Evolutionary conservation across 2,329 filamentous ascomycete species (phyloP), one percentile per base, ranked within the genome.

Genomic region (Aspergillus fischeri): DNA sequence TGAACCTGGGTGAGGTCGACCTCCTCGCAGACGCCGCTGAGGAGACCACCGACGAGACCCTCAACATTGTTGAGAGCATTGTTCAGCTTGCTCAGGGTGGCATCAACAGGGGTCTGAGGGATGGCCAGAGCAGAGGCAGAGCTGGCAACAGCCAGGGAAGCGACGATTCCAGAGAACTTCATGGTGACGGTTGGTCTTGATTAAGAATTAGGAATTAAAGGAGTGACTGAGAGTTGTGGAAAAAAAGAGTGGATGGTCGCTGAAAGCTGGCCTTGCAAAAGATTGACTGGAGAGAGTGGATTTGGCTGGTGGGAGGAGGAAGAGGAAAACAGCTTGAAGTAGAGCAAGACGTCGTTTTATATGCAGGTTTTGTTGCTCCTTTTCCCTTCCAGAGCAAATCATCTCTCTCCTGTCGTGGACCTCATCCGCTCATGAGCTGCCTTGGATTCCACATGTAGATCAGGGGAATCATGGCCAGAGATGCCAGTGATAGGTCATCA

Each of bases 111-210:
- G 51, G 20, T 21, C 42, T 45, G 42, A 10, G 72, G 70, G 29
- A 74, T 58, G 47, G 68, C 69, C 35, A 65, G 65, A 29, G 70
- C 64, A 42, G 66, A 68, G 49, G 65, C 66, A 58, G 65, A 56
- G 60, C 70, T 62, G 54, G 66, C 67, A 53, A 73, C 45, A 45
- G 70, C 70, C 27, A 74, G 60, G 38, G 70, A 67, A 53, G 68
- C 54, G 44, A 67, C 50, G 52, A 74, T 62, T 64, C 68, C 68
- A 61, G 69, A 68, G 67, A 74, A 69, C 69, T 73, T 74, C 72
- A 74, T 74, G 58, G 45, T 72, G 57, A 56, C 56, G 52, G 50
- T 63, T 60, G 20, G 41, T 32, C 27, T 55, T 50, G 42, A 47
- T 45, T 55, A 48, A 47, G 25, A 27, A 44, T 52, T 53, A 41